Evolutionary conservation across 2,329 filamentous ascomycete species (phyloP).

Genomic region (Aspergillus sclerotialis): DNA sequence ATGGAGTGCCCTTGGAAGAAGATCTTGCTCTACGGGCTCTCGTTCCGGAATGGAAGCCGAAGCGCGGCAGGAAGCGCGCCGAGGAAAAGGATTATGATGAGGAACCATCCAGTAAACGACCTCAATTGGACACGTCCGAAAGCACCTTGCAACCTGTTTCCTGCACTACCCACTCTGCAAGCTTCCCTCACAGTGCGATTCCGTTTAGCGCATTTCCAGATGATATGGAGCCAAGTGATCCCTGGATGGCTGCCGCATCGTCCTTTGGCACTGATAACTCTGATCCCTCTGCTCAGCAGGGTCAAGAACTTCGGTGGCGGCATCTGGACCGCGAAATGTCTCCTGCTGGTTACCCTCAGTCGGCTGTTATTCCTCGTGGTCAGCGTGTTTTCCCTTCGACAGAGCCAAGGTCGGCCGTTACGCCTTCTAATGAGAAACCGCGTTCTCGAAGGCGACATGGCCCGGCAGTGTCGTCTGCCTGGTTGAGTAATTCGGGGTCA

Average conservation of each 20-base stretch:
- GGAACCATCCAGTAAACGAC: conserved; percentile 50
- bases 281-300: conserved; percentile 19
- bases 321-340: conserved; percentile 53
- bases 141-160: conserved; percentile 36
- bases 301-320: conserved; percentile 37
- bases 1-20: conserved; percentile 78
- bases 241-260: conserved; percentile 32
- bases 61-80: conserved; percentile 56
- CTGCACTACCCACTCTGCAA: conserved; percentile 38
- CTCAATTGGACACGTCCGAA: conserved; percentile 52
- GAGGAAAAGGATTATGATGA: conserved; percentile 55
- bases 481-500: conserved; percentile 61
- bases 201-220: conserved; percentile 51
- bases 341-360: conserved; percentile 67
- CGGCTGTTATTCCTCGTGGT: conserved; percentile 60
- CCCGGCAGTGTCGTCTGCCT: conserved; percentile 83
- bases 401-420: conserved; percentile 66
- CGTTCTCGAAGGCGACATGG: conserved; percentile 58
- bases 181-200: conserved; percentile 45
- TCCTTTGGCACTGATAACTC: conserved; percentile 37
- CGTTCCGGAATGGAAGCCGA: conserved; percentile 64
- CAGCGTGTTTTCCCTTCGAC: conserved; percentile 33
- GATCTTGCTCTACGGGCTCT: conserved; percentile 81
- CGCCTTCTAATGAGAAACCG: conserved; percentile 49
- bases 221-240: conserved; percentile 40